phyloP scores from a whole-genome alignment of 176 grass and related monocot genomes.

The Bonia amplexicaulis region DNA sequence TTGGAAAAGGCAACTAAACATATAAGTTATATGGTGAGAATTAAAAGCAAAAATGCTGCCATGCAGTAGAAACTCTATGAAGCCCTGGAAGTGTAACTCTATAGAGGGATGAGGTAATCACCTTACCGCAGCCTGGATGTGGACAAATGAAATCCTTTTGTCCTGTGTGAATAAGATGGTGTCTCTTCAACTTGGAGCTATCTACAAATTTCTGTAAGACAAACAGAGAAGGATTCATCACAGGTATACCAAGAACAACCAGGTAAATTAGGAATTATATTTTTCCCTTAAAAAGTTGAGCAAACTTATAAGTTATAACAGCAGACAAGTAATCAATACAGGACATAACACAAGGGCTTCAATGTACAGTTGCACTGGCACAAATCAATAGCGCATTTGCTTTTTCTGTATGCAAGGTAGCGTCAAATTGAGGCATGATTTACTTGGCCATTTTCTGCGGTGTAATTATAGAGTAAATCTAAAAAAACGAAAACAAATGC shows the following conservation, averaged over 20 bases:
- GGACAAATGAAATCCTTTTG: conserved; percentile 82
- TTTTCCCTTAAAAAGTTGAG: background rate
- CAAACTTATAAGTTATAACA: background rate
- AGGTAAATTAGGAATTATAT: background rate
- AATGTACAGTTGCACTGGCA: background rate
- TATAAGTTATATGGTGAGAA: background rate
- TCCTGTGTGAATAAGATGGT: conserved; percentile 80
- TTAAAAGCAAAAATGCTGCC: background rate
- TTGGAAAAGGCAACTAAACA: background rate
- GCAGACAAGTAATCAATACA: background rate
- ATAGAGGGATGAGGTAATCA: conserved; percentile 31
- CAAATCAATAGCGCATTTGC: background rate
- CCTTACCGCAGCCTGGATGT: conserved; percentile 79
- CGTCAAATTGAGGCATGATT: background rate
- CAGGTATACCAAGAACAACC: background rate
- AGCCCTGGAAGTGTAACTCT: background rate
- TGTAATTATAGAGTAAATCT: background rate
- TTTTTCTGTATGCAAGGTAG: background rate
- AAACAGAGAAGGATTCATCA: conserved; percentile 10
- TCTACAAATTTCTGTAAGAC: conserved; percentile 78
- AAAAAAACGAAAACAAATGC: background rate
- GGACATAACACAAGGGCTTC: background rate
- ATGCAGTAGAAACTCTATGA: background rate
- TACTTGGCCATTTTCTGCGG: background rate
- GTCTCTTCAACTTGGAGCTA: conserved; percentile 92